Conservation (phyloP, 2,329 filamentous ascomycete genomes). For the Paecilomyces fulvus region DNA sequence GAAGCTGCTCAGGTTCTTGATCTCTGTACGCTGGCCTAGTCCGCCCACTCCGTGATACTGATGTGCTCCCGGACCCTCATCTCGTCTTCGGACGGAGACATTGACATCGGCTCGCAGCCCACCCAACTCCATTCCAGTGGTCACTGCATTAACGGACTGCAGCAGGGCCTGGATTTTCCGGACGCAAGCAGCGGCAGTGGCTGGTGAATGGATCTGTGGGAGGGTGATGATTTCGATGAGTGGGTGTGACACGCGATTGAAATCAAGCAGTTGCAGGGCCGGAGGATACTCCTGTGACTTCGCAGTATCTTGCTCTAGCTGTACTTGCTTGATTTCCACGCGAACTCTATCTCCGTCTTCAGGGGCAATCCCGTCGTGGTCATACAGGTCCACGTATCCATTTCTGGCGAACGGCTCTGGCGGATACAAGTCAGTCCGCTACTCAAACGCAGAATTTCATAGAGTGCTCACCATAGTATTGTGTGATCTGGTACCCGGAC, state of each 20-base stretch:
- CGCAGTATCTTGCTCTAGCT: conserved; percentile 96
- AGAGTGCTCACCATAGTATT: conserved; percentile 61
- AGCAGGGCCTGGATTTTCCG: conserved; percentile 79
- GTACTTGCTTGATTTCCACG: conserved; percentile 84
- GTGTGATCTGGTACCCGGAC: conserved; percentile 92
- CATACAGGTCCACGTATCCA: conserved; percentile 61
- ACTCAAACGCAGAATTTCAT: not conserved
- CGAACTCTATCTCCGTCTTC: conserved; percentile 62
- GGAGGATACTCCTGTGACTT: conserved; percentile 77
- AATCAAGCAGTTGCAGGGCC: conserved; percentile 72
- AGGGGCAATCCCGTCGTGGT: conserved; percentile 69
- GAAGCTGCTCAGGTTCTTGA: conserved; percentile 93
- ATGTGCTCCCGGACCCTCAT: conserved; percentile 33
- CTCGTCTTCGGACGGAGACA: conserved; percentile 67
- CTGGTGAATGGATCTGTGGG: conserved; percentile 78
- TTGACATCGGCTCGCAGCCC: conserved; percentile 92
- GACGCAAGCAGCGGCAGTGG: conserved; percentile 79
- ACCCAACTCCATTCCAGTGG: conserved; percentile 86
- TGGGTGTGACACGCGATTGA: conserved; percentile 85
- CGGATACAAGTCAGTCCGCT: conserved; percentile 1
- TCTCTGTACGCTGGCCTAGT: conserved; percentile 84
- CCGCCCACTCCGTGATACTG: conserved; percentile 51
- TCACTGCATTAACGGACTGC: conserved; percentile 72
- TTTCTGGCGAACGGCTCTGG: conserved; percentile 56
- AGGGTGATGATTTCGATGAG: conserved; percentile 92